Base-by-base conservation (phyloP, 768 basidiomycete genomes). In the Serendipita vermifera region DNA sequence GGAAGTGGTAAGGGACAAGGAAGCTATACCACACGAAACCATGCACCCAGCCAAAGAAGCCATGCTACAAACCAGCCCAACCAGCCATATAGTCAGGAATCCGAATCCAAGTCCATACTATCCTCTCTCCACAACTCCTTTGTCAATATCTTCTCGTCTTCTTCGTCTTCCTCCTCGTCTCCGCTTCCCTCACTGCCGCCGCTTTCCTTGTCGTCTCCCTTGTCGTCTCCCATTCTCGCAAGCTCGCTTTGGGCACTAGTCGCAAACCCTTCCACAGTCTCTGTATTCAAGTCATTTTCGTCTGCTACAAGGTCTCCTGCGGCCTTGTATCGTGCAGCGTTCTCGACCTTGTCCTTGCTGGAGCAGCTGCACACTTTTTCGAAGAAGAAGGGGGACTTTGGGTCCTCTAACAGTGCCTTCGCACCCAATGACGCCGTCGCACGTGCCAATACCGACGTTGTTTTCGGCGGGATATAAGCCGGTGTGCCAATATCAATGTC, bases 371-470 rank as follows among this genome's bases (percentile, higher is more conserved):
- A 79, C 33, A 79, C 43, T 5, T 63, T 65, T 1, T 65, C 58
- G 29, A 87, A 66, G 38, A 65, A 70, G 55, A 73, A 72, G 0
- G 75, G 73, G 24, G 74, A 76, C 17, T 61, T 62, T 1, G 69
- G 58, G 57, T 82, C 77, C 55, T 68, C 71, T 57, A 87, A 69
- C 29, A 77, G 65, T n/a, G 69, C 63, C 36, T 79, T 67, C 0
- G 84, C 83, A 24, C 74, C 70, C 64, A 85, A 82, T 1, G 85
- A 75, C 1, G 80, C 84, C 40, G 81, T 73, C 27, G 80, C 81
- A 63, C 81, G 85, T 3, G 83, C 81, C n/a, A 85, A 71, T 1
- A 73, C 72, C 33, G 73, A 67, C 14, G 48, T 15, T 20, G 56
- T 33, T 59, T 79, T 85, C 4, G 70, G 61, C 7, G 79, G 79